Evolutionary conservation across 2,329 filamentous ascomycete genomes (phyloP).

Genomic region (Bipolaris zeicola): DNA sequence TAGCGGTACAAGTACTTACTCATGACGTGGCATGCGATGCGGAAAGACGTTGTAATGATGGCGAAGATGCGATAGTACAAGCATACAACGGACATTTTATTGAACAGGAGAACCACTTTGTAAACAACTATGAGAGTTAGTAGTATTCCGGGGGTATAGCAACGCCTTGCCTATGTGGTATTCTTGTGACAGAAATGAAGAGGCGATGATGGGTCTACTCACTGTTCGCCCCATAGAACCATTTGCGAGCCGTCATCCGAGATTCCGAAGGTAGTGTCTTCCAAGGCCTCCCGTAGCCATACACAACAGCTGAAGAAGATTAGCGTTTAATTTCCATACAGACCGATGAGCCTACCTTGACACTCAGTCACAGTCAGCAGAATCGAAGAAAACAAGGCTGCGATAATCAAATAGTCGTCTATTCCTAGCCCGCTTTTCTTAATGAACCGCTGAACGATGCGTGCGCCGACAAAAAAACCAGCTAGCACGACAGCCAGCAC

Average conservation of each 20-base stretch:
- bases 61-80: conserved; percentile 46
- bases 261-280: conserved; percentile 16
- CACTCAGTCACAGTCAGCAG: conserved; percentile 31
- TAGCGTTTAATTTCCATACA: not conserved
- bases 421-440: conserved; percentile 26
- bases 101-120: conserved; percentile 45
- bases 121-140: conserved; percentile 34
- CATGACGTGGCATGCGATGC: conserved; percentile 27
- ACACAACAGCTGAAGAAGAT: conserved; percentile 24
- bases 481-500: conserved; percentile 28
- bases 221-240: conserved; percentile 41
- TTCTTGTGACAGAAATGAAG: not conserved
- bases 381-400: conserved; percentile 23
- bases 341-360: conserved; percentile 21
- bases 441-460: conserved; percentile 23
- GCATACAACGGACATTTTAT: conserved; percentile 42
- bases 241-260: conserved; percentile 27
- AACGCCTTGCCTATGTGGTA: not conserved
- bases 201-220: not conserved
- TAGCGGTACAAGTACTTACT: conserved; percentile 18
- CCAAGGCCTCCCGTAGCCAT: conserved; percentile 30
- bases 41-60: conserved; percentile 32
- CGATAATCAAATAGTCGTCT: conserved; percentile 34
- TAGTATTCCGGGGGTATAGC: not conserved
- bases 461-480: conserved; percentile 23